These are phyloP conservation scores for Heracleum sosnowskyi DNA, from an alignment of 129 eudicot genomes.

Conservation along the genomic window DNA sequence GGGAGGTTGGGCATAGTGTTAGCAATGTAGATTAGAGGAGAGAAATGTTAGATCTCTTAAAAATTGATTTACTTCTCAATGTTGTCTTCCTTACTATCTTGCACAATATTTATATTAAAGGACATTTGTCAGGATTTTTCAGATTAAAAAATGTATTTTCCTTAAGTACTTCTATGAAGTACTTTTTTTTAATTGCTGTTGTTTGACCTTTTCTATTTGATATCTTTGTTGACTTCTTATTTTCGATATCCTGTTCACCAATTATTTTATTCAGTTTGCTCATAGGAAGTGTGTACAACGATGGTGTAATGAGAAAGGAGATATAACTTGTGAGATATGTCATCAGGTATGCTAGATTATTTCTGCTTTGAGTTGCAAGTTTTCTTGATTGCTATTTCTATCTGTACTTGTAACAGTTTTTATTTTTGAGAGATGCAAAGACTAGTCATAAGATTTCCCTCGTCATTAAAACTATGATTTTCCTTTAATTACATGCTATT, in stretches of 20 bases:
- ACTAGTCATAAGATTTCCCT: background rate
- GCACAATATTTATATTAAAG: background rate
- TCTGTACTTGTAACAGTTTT: background rate
- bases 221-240: no score
- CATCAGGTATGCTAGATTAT: constrained; percentile 4
- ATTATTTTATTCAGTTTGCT: constrained; percentile 12
- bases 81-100: no score
- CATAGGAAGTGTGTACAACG: constrained; percentile 16
- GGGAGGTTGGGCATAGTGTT: no score
- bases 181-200: background rate
- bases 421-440: background rate
- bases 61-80: background rate
- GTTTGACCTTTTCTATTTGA: background rate
- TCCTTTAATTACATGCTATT: background rate
- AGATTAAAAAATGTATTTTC: background rate
- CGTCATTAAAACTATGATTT: no score
- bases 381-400: background rate
- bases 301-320: constrained; percentile 13
- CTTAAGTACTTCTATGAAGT: background rate
- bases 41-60: background rate
- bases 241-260: background rate
- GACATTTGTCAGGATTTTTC: background rate
- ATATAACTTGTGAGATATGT: constrained; percentile 13
- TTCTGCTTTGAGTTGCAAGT: background rate
- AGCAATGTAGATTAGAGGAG: background rate